Evolutionary conservation across 2,329 filamentous ascomycete species (phyloP), one percentile per base, ranked within the genome.

Genomic region (Emericellopsis atlantica): DNA sequence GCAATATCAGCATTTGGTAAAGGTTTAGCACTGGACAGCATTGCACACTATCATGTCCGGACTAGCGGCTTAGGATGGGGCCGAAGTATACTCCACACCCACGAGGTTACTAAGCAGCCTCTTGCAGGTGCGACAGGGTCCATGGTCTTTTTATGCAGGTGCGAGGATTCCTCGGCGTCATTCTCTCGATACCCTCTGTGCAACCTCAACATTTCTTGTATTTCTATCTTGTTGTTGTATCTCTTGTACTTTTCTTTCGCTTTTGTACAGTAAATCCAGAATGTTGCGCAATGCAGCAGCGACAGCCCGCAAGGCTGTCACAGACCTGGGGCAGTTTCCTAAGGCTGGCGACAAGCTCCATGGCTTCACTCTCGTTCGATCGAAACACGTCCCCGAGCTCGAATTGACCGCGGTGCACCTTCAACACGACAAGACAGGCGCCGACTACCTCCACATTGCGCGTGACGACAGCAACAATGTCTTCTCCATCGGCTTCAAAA

Each of bases 401-500:
- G 85, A 96, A 61, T 66, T 98, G 54, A 94, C 89, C 2, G 92
- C 92, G 5, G 64, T 96, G 40, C 85, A 93, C 48, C 74, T 98
- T 47, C 81, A 85, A 54, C 92, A 98, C 58, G 85, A 96, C 65
- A 89, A 89, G 68, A 98, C 92, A 0, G 87, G 89, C 45, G 92
- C 92, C 48, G 87, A 98, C 50, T 95, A 96, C 57, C 72, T 98
- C 37, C 92, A 98, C 64, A 83, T 98, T 52, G 90, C 89, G 14
- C 75, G 90, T 51, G 88, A 96, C 43, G 92, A 98, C 57, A 84
- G 82, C 68, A 98, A 98, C 67, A 98, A 98, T 84, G 92, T 96
- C 57, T 98, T 98, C 65, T 93, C 89, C 32, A 93, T 98, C 54
- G 92, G 89, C 40, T 98, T 98, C 78, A 95, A 95, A 75, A 98